Evolutionary conservation across 140 eudicot genomes (phyloP).

Genomic region (Erigeron philadelphicus): DNA sequence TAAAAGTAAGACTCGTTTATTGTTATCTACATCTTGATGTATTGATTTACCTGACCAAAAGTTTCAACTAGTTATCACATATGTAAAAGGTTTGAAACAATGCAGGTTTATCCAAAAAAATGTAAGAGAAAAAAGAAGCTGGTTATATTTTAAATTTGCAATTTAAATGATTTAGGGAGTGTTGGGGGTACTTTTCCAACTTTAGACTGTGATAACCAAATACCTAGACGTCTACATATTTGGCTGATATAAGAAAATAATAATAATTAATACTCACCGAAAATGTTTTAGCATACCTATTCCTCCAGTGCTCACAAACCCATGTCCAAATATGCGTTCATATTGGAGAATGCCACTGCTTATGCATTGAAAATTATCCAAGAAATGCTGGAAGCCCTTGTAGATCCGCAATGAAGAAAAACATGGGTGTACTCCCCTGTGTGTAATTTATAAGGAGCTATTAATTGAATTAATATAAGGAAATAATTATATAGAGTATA

Average conservation of each 20-base stretch:
- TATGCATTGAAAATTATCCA: conserved; percentile 83
- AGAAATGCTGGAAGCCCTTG: conserved; percentile 66
- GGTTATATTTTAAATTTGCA: background rate
- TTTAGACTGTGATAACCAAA: no score
- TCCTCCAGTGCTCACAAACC: conserved; percentile 97
- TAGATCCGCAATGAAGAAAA: conserved; percentile 51
- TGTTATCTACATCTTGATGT: background rate
- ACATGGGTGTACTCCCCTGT: background rate
- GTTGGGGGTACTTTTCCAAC: background rate
- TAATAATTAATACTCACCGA: conserved; percentile 1
- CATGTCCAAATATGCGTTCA: conserved; percentile 84
- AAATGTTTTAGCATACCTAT: conserved; percentile 41
- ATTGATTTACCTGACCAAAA: conserved; percentile 59
- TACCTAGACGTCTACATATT: background rate
- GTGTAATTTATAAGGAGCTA: background rate
- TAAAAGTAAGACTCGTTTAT: no score
- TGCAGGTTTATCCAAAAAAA: conserved; percentile 76
- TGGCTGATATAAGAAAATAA: background rate
- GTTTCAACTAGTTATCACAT: conserved; percentile 78
- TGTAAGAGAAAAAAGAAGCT: background rate
- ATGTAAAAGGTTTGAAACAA: conserved; percentile 70
- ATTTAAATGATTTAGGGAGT: conserved; percentile 1
- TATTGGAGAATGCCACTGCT: conserved; percentile 72
- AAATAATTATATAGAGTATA: no score
- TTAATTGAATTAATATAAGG: no score